Percentiles rank a stretch among this genome's conserved stretches.
These are phyloP conservation scores for Haematococcus lacustris DNA, from an alignment of 139 green algal genomes.

Conservation along the genomic window DNA sequence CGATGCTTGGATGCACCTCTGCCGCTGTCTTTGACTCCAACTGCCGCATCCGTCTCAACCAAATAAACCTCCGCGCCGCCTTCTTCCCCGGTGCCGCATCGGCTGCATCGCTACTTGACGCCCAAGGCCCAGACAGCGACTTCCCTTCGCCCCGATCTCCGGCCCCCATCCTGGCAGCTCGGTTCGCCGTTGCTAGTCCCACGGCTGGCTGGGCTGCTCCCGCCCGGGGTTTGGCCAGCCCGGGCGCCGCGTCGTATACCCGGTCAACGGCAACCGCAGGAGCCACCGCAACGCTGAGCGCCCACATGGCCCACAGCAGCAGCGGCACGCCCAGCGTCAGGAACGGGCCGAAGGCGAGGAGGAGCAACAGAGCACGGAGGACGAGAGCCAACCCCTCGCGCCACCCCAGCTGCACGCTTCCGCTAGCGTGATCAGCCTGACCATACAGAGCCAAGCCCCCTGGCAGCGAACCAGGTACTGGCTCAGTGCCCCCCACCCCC, in stretches of 20 bases:
- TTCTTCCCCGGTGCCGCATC: too few relatives aligned
- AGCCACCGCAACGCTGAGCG: neutral
- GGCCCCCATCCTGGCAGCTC: neutral
- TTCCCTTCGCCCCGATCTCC: neutral
- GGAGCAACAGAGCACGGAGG: slow-evolving; percentile 36
- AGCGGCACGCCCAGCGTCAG: slow-evolving; percentile 44
- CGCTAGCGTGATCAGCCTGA: neutral
- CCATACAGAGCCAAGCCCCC: neutral
- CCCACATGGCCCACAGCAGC: slow-evolving; percentile 37
- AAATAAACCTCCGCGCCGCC: neutral
- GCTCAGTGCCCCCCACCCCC: neutral
- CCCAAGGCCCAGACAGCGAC: neutral
- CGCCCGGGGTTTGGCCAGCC: neutral
- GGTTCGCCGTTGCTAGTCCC: neutral
- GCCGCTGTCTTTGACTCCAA: neutral
- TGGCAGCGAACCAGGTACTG: neutral
- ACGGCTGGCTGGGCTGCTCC: neutral
- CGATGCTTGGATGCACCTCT: neutral
- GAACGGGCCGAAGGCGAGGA: slow-evolving; percentile 60
- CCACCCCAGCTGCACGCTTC: neutral
- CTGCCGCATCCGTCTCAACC: neutral
- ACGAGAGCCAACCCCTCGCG: slow-evolving; percentile 14
- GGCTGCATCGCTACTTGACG: too few relatives aligned
- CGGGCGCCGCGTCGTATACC: neutral
- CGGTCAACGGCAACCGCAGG: neutral